Conservation (phyloP, 306 rosid genomes). For the Ochetophila trinervis region DNA sequence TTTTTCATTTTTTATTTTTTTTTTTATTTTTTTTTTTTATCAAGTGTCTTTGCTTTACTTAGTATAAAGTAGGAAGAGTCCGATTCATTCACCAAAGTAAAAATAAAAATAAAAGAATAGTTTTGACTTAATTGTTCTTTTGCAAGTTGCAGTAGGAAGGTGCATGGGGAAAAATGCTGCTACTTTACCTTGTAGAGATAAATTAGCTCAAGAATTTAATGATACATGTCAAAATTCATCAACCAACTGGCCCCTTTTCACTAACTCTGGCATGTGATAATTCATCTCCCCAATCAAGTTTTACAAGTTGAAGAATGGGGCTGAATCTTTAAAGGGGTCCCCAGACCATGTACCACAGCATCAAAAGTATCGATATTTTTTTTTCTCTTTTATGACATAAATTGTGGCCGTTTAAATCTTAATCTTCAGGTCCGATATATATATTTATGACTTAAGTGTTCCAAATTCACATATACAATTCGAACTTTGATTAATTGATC, state of each 20-base stretch:
- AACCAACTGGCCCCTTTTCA: slow-evolving; percentile 2
- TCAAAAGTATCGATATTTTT: no score
- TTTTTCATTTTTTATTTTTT: no score
- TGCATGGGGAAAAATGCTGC: neutral
- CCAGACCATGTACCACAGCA: neutral
- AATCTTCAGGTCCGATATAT: no score
- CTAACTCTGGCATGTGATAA: neutral
- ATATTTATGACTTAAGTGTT: no score
- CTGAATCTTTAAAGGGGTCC: neutral
- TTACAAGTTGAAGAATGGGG: neutral
- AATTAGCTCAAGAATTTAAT: slow-evolving; percentile 9
- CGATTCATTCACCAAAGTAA: no score
- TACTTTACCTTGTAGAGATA: neutral
- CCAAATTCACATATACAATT: no score
- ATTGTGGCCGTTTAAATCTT: no score
- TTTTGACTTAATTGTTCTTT: neutral
- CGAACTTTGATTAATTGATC: no score
- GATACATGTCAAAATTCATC: slow-evolving; percentile 15
- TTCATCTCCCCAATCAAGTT: neutral
- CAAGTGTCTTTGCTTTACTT: no score
- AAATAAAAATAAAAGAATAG: neutral
- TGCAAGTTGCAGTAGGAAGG: neutral
- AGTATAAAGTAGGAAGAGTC: no score
- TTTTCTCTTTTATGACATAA: no score
- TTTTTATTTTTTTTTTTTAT: no score